Percentiles rank a stretch among this genome's conserved stretches.
phyloP scores from a whole-genome alignment of 2,329 filamentous ascomycete genomes.

The Hypoxylon sp. region DNA sequence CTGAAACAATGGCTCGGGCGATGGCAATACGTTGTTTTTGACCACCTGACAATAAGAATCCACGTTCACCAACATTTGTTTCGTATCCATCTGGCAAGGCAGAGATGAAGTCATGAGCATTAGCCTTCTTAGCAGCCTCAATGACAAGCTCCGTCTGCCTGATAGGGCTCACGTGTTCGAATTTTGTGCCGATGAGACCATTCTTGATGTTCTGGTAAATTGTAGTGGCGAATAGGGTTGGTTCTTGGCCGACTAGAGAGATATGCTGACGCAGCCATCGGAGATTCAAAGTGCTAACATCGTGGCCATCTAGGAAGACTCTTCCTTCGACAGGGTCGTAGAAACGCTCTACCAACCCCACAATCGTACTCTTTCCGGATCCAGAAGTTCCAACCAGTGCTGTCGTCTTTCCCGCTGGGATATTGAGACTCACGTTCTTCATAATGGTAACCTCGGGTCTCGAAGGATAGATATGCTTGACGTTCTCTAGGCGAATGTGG shows the following conservation, averaged over 20 bases:
- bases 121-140: slow-evolving; percentile 89
- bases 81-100: slow-evolving; percentile 89
- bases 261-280: slow-evolving; percentile 94
- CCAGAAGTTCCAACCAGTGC: slow-evolving; percentile 95
- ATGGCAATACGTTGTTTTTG: slow-evolving; percentile 98
- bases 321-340: slow-evolving; percentile 88
- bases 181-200: slow-evolving; percentile 86
- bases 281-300: slow-evolving; percentile 86
- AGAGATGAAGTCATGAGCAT: slow-evolving; percentile 92
- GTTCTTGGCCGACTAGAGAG: slow-evolving; percentile 92
- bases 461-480: slow-evolving; percentile 96
- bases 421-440: slow-evolving; percentile 82
- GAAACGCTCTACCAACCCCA: slow-evolving; percentile 93
- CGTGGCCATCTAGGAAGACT: slow-evolving; percentile 85
- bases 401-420: slow-evolving; percentile 92
- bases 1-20: slow-evolving; percentile 88
- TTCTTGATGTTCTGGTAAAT: slow-evolving; percentile 93
- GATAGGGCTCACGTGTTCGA: slow-evolving; percentile 78
- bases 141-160: slow-evolving; percentile 79
- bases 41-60: slow-evolving; percentile 91
- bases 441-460: slow-evolving; percentile 92
- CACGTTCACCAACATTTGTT: slow-evolving; percentile 95
- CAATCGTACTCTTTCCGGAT: slow-evolving; percentile 94
- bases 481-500: slow-evolving; percentile 81
- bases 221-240: slow-evolving; percentile 88